Evolutionary conservation across 139 green algal genomes (phyloP), one percentile per base, ranked within the genome.

Genomic region (Deuterostichococcus epilithicus): DNA sequence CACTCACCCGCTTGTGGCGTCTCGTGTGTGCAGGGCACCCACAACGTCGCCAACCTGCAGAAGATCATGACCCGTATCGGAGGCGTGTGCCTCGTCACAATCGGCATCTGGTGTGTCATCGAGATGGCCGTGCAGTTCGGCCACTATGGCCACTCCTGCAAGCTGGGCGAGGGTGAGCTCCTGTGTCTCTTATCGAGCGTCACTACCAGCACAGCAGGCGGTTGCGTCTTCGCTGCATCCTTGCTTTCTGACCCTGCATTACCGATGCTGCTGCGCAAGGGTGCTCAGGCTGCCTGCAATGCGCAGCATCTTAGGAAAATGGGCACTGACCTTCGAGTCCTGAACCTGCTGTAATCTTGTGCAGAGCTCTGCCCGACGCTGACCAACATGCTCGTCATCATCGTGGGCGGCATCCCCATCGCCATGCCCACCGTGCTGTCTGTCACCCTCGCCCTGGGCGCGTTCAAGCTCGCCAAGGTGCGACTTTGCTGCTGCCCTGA

Each of bases 351-450:
- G 59, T 18, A 8, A 5, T 22, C 26, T 28, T n/a, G 1, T 81
- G 80, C 86, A 92, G 90, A 88, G 58, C 81, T 75, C 42, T 95
- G 91, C 85, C 88, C 91, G 52, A 94, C 89, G 0, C 84, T 96
- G 60, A 91, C 84, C 75, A 97, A 96, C 84, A 90, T 96, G 79
- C 87, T 97, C 33, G 92, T 96, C 32, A 90, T 97, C 78, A 88
- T 97, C 38, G 92, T 98, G 35, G 93, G 91, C 32, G 92, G 90
- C 72, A 95, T 98, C 70, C 94, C 94, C 68, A 97, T 97, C 76
- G 94, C 93, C 84, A 97, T 98, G 92, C 91, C 91, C 60, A 97
- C 90, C 30, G 94, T 98, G 69, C 79, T 97, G 73, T 92, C 88
- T 0, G 90, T 96, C 28, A 97, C 94, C 10, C 87, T 98, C 34